Base-by-base conservation (phyloP, 2,329 filamentous ascomycete species). In the Cladophialophora psammophila region DNA sequence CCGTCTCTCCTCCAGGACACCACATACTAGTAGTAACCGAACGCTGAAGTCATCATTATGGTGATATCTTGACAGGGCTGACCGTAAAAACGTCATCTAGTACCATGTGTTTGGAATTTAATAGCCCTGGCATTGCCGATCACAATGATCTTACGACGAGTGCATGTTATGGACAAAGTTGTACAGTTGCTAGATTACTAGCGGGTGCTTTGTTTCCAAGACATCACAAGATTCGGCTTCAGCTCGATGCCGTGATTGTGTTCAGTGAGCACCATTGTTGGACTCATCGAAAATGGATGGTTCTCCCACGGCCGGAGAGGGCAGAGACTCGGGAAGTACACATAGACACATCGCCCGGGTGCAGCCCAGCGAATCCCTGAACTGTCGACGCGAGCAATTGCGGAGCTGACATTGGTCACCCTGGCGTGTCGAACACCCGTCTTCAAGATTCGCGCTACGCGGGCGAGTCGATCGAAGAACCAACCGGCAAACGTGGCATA, bases 401-500 rank as follows among this genome's bases (percentile, higher is more conserved):
- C 34, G 15, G 81, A 61, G 84, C 80, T 13, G 84, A 69, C 38
- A 79, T 72, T 3, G 72, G 75, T 0, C 69, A 62, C 5, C 72
- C 74, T 10, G 15, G 52, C 53, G 15, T 10, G 31, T 3, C 78
- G 74, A 0, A 76, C 80, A 6, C 85, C 73, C 6, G 72, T 0
- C 81, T 79, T 72, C 74, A 26, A 83, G 81, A 40, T 76, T 77
- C 56, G 75, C 77, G 5, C 75, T 63, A 84, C 62, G 2, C 84
- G 77, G 1, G 79, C 64, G 0, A 83, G 13, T 0, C 84, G 79
- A 67, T 87, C 84, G 59, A 81, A 82, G 9, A 73, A 73, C 82
- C 82, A 85, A 26, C 83, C 75, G 0, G 78, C 82, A 34, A 76
- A 77, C 0, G 78, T 76, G 1, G 78, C 74, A 61, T 81, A 83